A percentile compares a stretch with the other conserved stretches of the same genome.
These are phyloP conservation scores for Mortierella alpina DNA, from an alignment of 192 early-diverging fungal genomes.

Conservation along the genomic window DNA sequence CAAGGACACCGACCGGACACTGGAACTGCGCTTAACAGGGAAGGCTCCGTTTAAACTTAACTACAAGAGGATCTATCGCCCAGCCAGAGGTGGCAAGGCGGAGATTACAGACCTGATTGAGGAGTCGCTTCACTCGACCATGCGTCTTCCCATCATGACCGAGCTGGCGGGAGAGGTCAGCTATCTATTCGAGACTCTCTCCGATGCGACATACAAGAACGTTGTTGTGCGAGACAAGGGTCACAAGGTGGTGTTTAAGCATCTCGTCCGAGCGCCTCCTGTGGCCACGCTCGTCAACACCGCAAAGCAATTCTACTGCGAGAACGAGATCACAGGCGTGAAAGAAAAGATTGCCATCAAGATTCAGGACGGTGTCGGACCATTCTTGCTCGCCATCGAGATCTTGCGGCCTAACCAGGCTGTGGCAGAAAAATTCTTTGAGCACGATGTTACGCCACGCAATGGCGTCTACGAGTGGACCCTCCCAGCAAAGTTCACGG, in stretches of 20 bases:
- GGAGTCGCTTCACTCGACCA: conserved; percentile 34
- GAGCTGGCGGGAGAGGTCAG: conserved; percentile 17
- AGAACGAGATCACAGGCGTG: conserved; percentile 36
- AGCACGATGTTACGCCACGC: conserved; percentile 25
- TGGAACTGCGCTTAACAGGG: conserved; percentile 40
- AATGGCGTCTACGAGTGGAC: conserved; percentile 48
- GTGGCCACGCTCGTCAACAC: conserved; percentile 26
- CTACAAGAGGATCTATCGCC: conserved; percentile 16
- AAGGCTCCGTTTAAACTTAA: conserved; percentile 34
- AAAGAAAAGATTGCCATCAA: conserved; percentile 36
- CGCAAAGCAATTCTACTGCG: conserved; percentile 33
- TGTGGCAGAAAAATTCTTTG: conserved; percentile 33
- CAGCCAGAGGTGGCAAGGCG: conserved; percentile 19
- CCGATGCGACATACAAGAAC: conserved; percentile 31
- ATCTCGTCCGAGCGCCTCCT: conserved; percentile 29
- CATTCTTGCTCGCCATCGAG: conserved; percentile 36
- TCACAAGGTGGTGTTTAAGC: conserved; percentile 24
- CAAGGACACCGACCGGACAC: conserved; percentile 27
- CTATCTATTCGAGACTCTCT: conserved; percentile 30
- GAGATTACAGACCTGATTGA: neutral
- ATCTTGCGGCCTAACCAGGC: conserved; percentile 30
- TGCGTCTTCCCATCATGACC: conserved; percentile 41
- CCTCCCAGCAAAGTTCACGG: conserved; percentile 33
- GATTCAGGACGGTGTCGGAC: conserved; percentile 35
- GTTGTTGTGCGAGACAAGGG: conserved; percentile 32